A percentile compares a stretch with the other conserved stretches of the same genome.
Evolutionary conservation across 495 filamentous ascomycete genomes (phyloP).

Genomic region (Lasiosphaeria miniovina): DNA sequence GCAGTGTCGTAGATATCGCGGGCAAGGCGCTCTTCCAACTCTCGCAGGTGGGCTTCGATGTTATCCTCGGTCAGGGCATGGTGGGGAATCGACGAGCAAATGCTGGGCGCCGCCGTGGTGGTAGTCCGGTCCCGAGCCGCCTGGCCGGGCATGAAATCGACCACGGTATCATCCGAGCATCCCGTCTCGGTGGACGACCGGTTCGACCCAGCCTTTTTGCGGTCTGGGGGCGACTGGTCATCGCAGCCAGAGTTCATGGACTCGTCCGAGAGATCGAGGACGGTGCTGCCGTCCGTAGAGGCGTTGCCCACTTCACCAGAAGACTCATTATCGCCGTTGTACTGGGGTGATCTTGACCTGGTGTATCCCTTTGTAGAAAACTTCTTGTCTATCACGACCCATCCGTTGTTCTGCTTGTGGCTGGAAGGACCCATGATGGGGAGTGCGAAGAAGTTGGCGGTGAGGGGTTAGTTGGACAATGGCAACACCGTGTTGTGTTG

Average conservation of each 20-base stretch:
- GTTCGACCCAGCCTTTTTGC: slow-evolving; percentile 6
- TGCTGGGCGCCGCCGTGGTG: not conserved
- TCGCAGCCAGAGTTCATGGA: not conserved
- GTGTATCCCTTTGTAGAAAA: slow-evolving; percentile 18
- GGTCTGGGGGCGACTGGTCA: not conserved
- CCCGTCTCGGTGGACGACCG: slow-evolving; percentile 15
- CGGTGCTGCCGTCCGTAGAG: slow-evolving; percentile 3
- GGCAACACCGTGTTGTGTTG: too few species aligned
- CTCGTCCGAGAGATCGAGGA: not conserved
- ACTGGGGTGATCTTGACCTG: slow-evolving; percentile 23
- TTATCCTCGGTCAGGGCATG: not conserved
- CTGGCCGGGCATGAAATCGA: not conserved
- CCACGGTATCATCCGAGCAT: slow-evolving; percentile 11
- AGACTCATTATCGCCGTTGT: slow-evolving; percentile 30
- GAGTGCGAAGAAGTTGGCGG: not conserved
- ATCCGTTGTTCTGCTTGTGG: slow-evolving; percentile 7
- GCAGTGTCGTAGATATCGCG: not conserved
- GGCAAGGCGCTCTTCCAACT: slow-evolving; percentile 8
- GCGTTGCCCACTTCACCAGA: slow-evolving; percentile 20
- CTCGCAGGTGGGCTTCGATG: slow-evolving; percentile 7
- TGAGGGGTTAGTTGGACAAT: too few species aligned
- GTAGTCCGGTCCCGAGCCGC: not conserved
- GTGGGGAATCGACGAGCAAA: not conserved
- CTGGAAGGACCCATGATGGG: not conserved
- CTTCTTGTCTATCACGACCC: slow-evolving; percentile 6